Conservation (phyloP, 1,139 yeast genomes). For the Yamadazyma conglobata region DNA sequence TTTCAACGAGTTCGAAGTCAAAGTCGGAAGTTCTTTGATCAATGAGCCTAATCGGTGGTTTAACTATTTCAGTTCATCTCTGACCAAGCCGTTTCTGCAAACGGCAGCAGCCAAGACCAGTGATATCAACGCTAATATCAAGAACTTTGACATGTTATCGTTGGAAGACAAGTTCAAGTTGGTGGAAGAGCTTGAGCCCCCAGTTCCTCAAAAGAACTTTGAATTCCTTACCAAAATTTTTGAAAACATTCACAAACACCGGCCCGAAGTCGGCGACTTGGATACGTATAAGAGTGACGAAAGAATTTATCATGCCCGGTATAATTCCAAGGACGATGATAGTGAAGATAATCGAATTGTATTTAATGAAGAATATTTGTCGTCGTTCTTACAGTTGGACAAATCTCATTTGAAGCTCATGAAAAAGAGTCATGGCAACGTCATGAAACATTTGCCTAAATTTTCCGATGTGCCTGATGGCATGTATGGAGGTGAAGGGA, state of each 20-base stretch:
- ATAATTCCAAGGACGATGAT: slow-evolving; percentile 31
- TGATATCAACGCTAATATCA: slow-evolving; percentile 13
- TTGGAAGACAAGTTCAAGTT: slow-evolving; percentile 8
- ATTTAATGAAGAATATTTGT: slow-evolving; percentile 46
- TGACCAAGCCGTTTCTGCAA: slow-evolving; percentile 16
- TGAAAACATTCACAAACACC: slow-evolving; percentile 32
- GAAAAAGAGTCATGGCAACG: slow-evolving; percentile 49
- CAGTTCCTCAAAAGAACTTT: slow-evolving; percentile 6
- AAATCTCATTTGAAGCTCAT: slow-evolving; percentile 36
- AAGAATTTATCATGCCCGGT: slow-evolving; percentile 49
- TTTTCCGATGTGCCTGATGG: slow-evolving; percentile 35
- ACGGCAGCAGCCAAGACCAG: slow-evolving; percentile 15
- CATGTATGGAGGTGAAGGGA: slow-evolving; percentile 64
- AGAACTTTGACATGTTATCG: slow-evolving; percentile 12
- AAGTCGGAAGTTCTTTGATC: slow-evolving; percentile 9
- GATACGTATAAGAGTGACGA: slow-evolving; percentile 34
- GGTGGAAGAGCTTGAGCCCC: slow-evolving; percentile 8
- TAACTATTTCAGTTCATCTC: slow-evolving; percentile 1
- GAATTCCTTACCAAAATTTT: slow-evolving; percentile 35
- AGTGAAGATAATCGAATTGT: slow-evolving; percentile 21
- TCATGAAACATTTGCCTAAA: slow-evolving; percentile 48
- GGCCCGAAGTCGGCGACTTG: slow-evolving; percentile 32
- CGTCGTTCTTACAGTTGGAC: slow-evolving; percentile 51
- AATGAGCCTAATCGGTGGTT: slow-evolving; percentile 4
- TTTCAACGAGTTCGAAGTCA: slow-evolving; percentile 11